Conservation (phyloP, 1,139 yeast species). For the Debaryomyces psychrophilus region DNA sequence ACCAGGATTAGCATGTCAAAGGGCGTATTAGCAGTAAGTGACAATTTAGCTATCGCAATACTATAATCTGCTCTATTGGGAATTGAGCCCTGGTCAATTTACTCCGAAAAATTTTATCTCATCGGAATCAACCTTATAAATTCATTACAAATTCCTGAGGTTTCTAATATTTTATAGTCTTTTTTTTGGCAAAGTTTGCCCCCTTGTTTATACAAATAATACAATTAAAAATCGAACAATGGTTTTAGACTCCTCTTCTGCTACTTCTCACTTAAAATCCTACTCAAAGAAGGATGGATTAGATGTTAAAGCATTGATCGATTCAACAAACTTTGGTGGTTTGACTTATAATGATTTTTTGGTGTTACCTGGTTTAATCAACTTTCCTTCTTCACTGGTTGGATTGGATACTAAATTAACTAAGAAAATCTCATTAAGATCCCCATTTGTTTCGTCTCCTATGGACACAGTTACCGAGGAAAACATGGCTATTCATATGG, state of each 20-base stretch:
- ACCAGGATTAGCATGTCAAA: too few species aligned
- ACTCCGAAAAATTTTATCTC: slow-evolving; percentile 17
- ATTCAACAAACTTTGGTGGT: slow-evolving; percentile 90
- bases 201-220: slow-evolving; percentile 21
- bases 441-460: slow-evolving; percentile 97
- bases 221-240: slow-evolving; percentile 21
- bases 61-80: not conserved
- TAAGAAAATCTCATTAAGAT: slow-evolving; percentile 84
- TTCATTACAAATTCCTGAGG: not conserved
- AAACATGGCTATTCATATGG: slow-evolving; percentile 98
- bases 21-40: not conserved
- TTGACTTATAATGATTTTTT: slow-evolving; percentile 96
- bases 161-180: slow-evolving; percentile 19
- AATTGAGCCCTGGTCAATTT: not conserved
- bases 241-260: slow-evolving; percentile 62
- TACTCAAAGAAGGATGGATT: slow-evolving; percentile 84
- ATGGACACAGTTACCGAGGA: slow-evolving; percentile 99
- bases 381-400: slow-evolving; percentile 80
- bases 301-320: slow-evolving; percentile 82
- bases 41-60: not conserved
- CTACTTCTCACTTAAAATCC: slow-evolving; percentile 64
- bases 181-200: slow-evolving; percentile 52
- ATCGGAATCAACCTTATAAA: slow-evolving; percentile 15
- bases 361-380: slow-evolving; percentile 92
- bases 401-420: slow-evolving; percentile 83